These are phyloP conservation scores for Pelargonium fulgidum DNA, from an alignment of 441 rosid species.

Conservation along the genomic window DNA sequence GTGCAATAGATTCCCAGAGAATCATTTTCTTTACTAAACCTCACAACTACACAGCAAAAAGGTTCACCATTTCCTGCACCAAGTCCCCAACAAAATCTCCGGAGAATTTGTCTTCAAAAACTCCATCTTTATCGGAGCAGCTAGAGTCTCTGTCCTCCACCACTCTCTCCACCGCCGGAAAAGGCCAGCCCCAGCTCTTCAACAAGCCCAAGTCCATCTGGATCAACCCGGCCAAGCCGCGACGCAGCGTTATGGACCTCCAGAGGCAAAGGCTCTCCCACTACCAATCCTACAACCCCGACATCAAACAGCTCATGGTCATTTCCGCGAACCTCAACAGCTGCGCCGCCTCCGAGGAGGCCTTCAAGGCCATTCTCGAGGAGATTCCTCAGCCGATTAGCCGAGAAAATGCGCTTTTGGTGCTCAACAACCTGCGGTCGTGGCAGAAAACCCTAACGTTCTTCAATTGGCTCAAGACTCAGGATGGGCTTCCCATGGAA, in stretches of 20 bases:
- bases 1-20: conserved; percentile 33
- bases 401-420: conserved; percentile 58
- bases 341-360: conserved; percentile 37
- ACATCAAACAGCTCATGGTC: conserved; percentile 50
- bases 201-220: conserved; percentile 77
- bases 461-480: conserved; percentile 63
- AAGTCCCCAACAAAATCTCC: conserved; percentile 30
- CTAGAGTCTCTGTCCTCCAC: conserved; percentile 70
- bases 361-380: conserved; percentile 40
- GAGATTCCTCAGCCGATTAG: conserved; percentile 52
- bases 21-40: conserved; percentile 33
- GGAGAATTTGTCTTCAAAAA: conserved; percentile 32
- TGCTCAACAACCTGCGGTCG: conserved; percentile 56
- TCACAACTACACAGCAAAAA: conserved; percentile 23
- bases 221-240: conserved; percentile 83
- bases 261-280: conserved; percentile 68
- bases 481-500: conserved; percentile 68
- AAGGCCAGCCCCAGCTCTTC: conserved; percentile 35
- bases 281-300: conserved; percentile 64
- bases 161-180: conserved; percentile 39
- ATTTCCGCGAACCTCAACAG: conserved; percentile 63
- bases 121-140: conserved; percentile 72
- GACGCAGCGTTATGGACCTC: conserved; percentile 73
- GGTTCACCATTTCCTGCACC: conserved; percentile 44
- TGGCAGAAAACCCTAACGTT: conserved; percentile 66